Conservation (phyloP, 2,329 filamentous ascomycete species). For the Fusarium mangiferae region DNA sequence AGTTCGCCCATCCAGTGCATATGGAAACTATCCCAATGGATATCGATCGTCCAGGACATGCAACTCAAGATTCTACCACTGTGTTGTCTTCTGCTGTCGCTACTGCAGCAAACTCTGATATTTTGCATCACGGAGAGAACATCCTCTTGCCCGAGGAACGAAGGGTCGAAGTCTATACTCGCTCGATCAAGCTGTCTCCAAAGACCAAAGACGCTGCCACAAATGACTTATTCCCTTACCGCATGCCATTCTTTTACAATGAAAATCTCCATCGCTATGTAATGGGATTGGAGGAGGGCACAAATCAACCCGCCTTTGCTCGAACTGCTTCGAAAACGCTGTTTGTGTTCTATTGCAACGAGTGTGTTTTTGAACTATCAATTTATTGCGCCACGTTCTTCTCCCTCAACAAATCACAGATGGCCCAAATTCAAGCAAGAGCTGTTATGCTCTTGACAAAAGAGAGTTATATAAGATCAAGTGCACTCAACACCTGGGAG, state of each 20-base stretch:
- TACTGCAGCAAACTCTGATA: background rate
- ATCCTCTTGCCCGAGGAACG: background rate
- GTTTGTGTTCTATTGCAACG: background rate
- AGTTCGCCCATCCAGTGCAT: background rate
- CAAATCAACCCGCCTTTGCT: background rate
- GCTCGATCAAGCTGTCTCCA: no score
- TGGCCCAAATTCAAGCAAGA: background rate
- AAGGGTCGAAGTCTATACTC: background rate
- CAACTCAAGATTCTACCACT: background rate
- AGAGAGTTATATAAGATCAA: no score
- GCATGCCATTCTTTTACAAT: background rate
- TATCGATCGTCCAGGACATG: background rate
- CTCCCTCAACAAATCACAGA: background rate
- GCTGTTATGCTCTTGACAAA: background rate
- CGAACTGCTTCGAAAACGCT: background rate
- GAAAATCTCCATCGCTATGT: background rate
- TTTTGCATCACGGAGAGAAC: background rate
- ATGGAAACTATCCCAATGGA: background rate
- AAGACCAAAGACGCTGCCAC: no score
- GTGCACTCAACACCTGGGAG: background rate
- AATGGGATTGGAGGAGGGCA: background rate
- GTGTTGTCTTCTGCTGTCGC: no score
- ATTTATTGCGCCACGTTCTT: background rate
- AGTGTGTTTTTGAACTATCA: background rate
- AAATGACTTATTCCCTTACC: background rate